Conservation (phyloP, 2,329 filamentous ascomycete genomes). For the Neoscytalidium dimidiatum region DNA sequence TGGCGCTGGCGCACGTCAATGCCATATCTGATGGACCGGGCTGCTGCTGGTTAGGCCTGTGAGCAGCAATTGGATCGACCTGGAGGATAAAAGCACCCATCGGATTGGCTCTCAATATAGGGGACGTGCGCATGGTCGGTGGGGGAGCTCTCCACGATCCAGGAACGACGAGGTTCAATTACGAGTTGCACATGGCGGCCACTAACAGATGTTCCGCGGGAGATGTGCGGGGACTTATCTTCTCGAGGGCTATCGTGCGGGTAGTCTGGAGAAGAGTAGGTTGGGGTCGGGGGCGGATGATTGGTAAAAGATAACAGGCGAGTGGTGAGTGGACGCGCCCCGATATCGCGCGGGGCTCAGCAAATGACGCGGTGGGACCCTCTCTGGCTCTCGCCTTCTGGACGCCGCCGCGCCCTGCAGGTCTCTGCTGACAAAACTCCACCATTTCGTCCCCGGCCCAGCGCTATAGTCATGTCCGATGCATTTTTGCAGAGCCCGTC, state of each 20-base stretch:
- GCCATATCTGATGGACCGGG: neutral
- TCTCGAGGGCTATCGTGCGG: neutral
- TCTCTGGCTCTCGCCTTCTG: neutral
- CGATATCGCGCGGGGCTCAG: neutral
- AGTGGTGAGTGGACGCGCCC: slow-evolving; percentile 6
- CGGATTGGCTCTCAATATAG: no score
- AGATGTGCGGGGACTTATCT: neutral
- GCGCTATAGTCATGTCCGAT: neutral
- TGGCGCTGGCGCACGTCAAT: neutral
- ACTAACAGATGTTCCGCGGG: neutral
- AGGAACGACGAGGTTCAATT: neutral
- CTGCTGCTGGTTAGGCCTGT: neutral
- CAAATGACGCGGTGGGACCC: neutral
- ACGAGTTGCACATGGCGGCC: slow-evolving; percentile 1
- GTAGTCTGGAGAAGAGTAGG: neutral
- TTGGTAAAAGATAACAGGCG: slow-evolving; percentile 5
- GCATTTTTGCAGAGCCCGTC: neutral
- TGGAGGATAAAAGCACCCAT: no score
- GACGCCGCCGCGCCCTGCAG: neutral
- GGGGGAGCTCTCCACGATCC: neutral
- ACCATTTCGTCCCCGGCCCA: neutral
- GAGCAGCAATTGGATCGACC: no score
- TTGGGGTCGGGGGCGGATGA: neutral
- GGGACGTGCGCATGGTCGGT: neutral
- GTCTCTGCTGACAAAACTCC: slow-evolving; percentile 12